Conservation (phyloP, 306 rosid genomes). For the Sophora flavescens region DNA sequence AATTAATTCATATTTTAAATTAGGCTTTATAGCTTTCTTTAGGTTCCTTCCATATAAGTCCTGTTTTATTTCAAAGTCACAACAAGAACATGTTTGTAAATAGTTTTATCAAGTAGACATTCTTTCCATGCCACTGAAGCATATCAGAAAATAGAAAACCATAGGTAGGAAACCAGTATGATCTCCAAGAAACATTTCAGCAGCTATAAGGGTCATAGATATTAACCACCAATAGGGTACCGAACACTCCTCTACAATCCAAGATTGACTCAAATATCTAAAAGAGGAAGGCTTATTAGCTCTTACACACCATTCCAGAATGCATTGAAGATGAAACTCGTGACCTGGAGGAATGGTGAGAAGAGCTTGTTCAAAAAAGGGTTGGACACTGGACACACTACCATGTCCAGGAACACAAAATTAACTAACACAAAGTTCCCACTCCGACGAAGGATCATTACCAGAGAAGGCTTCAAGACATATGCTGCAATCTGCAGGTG, state of each 20-base stretch:
- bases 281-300: constrained; percentile 23
- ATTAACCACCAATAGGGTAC: background rate
- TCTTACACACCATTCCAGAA: constrained; percentile 98
- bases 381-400: constrained; percentile 8
- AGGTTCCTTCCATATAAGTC: background rate
- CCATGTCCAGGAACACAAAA: constrained; percentile 4
- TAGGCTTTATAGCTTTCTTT: constrained; percentile 3
- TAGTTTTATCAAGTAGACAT: background rate
- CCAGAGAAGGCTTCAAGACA: constrained; percentile 88
- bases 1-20: background rate
- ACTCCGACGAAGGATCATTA: constrained; percentile 87
- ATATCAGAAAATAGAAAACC: background rate
- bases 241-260: background rate
- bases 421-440: background rate
- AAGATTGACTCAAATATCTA: constrained; percentile 20
- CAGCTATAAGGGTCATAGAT: background rate
- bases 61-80: constrained; percentile 20
- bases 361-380: constrained; percentile 35
- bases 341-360: constrained; percentile 62
- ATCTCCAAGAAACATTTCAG: constrained; percentile 15
- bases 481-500: constrained; percentile 74
- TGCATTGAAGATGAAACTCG: constrained; percentile 98
- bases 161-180: constrained; percentile 7
- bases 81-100: background rate
- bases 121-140: constrained; percentile 16